phyloP scores from a whole-genome alignment of 331 rosid species.

The Rhamnella rubrinervis region DNA sequence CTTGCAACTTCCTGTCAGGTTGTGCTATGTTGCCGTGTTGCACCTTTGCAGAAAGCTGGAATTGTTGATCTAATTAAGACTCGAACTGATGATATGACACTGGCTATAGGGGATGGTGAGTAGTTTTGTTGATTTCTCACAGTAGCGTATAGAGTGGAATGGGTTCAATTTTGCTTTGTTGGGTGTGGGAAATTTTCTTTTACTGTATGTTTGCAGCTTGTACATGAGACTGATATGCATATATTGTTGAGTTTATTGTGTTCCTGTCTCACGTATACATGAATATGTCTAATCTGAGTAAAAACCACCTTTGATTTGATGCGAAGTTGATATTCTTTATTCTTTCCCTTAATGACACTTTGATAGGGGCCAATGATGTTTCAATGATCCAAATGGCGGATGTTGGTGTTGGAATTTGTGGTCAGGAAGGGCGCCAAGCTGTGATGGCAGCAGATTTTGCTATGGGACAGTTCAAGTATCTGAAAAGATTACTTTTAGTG shows the following conservation, averaged over 20 bases:
- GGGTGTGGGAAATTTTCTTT: no score
- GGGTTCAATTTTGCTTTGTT: background rate
- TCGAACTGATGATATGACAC: conserved; percentile 88
- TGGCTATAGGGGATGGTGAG: conserved; percentile 93
- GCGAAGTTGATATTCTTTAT: conserved; percentile 1
- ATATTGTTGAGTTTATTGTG: conserved; percentile 3
- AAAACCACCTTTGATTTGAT: background rate
- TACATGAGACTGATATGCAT: background rate
- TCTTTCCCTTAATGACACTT: conserved; percentile 13
- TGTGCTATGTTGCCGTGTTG: conserved; percentile 92
- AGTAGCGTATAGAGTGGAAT: no score
- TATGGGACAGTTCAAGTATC: conserved; percentile 84
- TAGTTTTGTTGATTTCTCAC: background rate
- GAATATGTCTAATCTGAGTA: background rate
- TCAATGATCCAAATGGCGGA: conserved; percentile 99
- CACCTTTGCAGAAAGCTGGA: conserved; percentile 94
- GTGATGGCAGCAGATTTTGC: conserved; percentile 98
- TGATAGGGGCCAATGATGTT: conserved; percentile 86
- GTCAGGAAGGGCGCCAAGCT: conserved; percentile 97
- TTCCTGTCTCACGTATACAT: background rate
- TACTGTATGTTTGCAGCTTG: background rate
- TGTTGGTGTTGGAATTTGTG: conserved; percentile 95
- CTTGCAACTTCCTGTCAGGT: conserved; percentile 81
- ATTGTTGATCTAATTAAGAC: conserved; percentile 87
- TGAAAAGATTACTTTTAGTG: conserved; percentile 78